Base-by-base conservation (phyloP, 2,329 filamentous ascomycete genomes). In the Graphium sp. region DNA sequence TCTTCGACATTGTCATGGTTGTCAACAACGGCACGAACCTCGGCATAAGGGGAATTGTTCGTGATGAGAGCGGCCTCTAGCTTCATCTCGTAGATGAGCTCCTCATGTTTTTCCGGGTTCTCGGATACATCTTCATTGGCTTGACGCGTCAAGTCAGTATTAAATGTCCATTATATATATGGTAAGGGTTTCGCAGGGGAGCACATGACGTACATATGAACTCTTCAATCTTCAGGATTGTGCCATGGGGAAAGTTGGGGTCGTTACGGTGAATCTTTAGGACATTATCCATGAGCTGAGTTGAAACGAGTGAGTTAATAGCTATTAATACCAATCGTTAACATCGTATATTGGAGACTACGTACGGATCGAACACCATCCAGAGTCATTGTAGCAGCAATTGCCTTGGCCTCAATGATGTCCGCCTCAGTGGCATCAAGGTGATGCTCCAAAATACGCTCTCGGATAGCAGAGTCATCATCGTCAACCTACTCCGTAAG, bases 1-100 rank as follows among this genome's bases (percentile, higher is more conserved):
- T 52, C 46, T 6, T 32, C 39, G 0, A 60, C 56, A 34, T 66
- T 56, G 33, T 70, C 66, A 19, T 61, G 56, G 37, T 67, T 66
- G 39, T 60, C 58, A 11, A 66, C 61, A 2, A 66, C 59, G 7
- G 62, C 56, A 12, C 62, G 58, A 5, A 66, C 62, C 39, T 67
- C 61, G 15, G 64, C 52, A 37, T 69, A 70, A 1, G 66, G 66
- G 7, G 58, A 64, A 42, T 66, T 60, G 38, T 59, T 60, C 15
- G 52, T 59, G 34, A 66, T 60, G 19, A 66, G 48, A 2, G 60
- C 56, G 1, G 59, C 54, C 39, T 66, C 58, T 2, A 62, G 48
- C 41, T 64, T 66, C 47, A 66, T 62, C 36, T 63, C 55, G n/a
- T 49, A 41, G 28, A 66, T 60, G 16, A 59, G 34, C 0, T 49